A percentile compares a stretch with the other conserved stretches of the same genome.
These are phyloP conservation scores for Didymella pomorum DNA, from an alignment of 2,329 filamentous ascomycete species.

Conservation along the genomic window DNA sequence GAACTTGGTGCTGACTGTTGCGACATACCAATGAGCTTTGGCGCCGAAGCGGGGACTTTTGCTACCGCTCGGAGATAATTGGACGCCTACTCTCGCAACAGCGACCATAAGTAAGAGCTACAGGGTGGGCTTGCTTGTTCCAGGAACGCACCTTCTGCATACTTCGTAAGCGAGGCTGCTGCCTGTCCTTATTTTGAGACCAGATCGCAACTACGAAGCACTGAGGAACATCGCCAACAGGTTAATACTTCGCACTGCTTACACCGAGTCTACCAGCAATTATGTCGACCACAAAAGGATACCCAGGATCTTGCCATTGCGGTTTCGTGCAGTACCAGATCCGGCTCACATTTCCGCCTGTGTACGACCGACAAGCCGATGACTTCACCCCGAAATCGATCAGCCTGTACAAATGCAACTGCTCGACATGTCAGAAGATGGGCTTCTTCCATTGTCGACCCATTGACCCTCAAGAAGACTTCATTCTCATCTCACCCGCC, in stretches of 20 bases:
- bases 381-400: conserved; percentile 20
- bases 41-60: not conserved
- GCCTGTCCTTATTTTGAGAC: conserved; percentile 4
- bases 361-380: conserved; percentile 20
- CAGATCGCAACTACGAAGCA: not conserved
- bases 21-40: not conserved
- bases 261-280: not conserved
- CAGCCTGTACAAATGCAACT: conserved; percentile 58
- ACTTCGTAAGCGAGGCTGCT: conserved; percentile 8
- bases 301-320: conserved; percentile 59
- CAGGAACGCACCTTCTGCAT: not conserved
- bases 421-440: conserved; percentile 59
- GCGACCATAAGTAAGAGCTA: not conserved
- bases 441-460: conserved; percentile 58
- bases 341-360: conserved; percentile 54
- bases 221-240: not conserved
- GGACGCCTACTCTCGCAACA: not conserved
- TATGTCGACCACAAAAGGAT: conserved; percentile 36
- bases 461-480: conserved; percentile 52
- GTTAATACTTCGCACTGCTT: not conserved
- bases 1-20: too few species aligned
- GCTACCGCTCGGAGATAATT: not conserved
- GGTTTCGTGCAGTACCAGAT: conserved; percentile 55
- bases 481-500: conserved; percentile 56
- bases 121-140: not conserved